Evolutionary conservation across 208 protist genomes (phyloP), one percentile per base, ranked within the genome.

Genomic region (Acanthamoeba castellanii): DNA sequence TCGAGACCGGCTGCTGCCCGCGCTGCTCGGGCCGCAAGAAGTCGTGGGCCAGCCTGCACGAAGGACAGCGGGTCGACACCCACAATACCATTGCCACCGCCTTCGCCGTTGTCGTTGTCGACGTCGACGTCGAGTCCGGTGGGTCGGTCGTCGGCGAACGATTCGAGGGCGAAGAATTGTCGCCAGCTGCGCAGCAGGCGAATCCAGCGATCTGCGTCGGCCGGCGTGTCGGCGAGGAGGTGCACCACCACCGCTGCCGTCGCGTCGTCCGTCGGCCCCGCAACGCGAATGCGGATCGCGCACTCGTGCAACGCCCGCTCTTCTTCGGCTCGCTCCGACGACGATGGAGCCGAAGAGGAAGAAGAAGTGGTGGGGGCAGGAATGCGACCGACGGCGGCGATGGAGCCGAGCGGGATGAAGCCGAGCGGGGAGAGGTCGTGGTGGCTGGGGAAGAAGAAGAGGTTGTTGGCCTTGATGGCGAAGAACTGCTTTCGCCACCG

Each of bases 351-450:
- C 37, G 37, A 37, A 37, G 37, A 37, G 37, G 37, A 37, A 37
- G 37, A 37, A 3, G 37, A 37, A 37, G 37, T 37, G 37, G 37
- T 37, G 37, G 37, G n/a, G n/a, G n/a, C n/a, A n/a, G n/a, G n/a
- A n/a, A n/a, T 37, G 14, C 74, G 74, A 27, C 74, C 74, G 27
- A 90, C 52, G n/a, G 84, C 25, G 20, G n/a, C 37, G 57, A 90
- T 66, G 42, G 84, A 27, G 8, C 84, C 57, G 18, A 90, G 1
- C 20, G 84, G 84, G n/a, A 90, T 14, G 84, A 66, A 90, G 22
- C 47, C 84, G 45, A 66, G 13, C 25, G 84, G 55, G 27, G 84
- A 34, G n/a, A 90, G 50, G 52, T 93, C 64, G 64, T 93, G 42
- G 45, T 93, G 61, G 34, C 30, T 52, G 11, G 34, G 37, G 64